These are phyloP conservation scores for Linum trigynum DNA, from an alignment of 345 rosid species.

Conservation along the genomic window DNA sequence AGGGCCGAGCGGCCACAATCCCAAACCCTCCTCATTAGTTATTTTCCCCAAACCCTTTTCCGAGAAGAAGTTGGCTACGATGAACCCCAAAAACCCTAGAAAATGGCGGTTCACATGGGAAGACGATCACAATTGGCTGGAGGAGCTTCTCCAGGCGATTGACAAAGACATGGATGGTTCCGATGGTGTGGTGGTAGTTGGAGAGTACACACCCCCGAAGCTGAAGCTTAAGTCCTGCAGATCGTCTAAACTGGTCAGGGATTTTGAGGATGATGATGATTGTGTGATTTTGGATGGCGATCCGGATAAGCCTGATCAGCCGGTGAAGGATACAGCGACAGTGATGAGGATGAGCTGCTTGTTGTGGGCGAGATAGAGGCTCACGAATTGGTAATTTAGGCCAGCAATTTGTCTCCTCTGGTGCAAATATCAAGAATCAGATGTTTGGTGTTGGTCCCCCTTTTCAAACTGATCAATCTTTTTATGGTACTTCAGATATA, in stretches of 20 bases:
- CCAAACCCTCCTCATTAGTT: too few species aligned
- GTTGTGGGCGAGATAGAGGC: constrained; percentile 39
- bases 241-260: constrained; percentile 11
- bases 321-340: constrained; percentile 8
- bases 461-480: constrained; percentile 8
- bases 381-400: constrained; percentile 15
- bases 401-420: constrained; percentile 24
- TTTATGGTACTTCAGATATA: constrained; percentile 15
- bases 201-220: constrained; percentile 31
- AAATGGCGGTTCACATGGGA: too few species aligned
- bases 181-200: constrained; percentile 45
- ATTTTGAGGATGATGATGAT: constrained; percentile 35
- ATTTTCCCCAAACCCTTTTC: too few species aligned
- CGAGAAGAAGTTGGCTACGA: too few species aligned
- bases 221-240: constrained; percentile 18
- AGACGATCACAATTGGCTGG: constrained; percentile 35
- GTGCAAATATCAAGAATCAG: constrained; percentile 18
- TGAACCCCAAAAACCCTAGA: too few species aligned
- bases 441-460: constrained; percentile 15
- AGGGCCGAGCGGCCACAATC: too few species aligned
- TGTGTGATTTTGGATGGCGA: constrained; percentile 50
- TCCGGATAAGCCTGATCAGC: constrained; percentile 38
- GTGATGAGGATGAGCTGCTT: constrained; percentile 37
- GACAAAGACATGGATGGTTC: constrained; percentile 17
- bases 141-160: constrained; percentile 18